Evolutionary conservation across 768 basidiomycete species (phyloP), one percentile per base, ranked within the genome.

Genomic region (Lactifluus piperatus): DNA sequence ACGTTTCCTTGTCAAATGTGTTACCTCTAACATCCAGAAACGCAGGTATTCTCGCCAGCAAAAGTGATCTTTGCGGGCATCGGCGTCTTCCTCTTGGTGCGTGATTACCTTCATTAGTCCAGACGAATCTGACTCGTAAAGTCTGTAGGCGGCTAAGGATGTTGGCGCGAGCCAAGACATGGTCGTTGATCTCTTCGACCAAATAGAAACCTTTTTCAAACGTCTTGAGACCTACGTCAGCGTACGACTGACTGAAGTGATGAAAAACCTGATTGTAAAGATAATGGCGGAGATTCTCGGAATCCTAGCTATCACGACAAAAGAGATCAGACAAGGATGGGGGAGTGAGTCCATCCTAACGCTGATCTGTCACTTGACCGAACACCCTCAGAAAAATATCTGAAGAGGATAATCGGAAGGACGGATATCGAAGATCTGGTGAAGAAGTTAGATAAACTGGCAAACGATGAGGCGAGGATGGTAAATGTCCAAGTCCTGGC

Each of bases 51-150:
- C 26, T 39, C 55, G 1, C 55, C 36, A 0, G 55, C 37, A 20
- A 56, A 29, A 5, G 13, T 56, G 22, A 41, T 56, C 18, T 56
- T 56, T 41, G 20, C 55, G 20, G 55, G 55, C 5, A 37, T 56
- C 13, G 36, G 47, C 20, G 7, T 56, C n/a, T 46, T 56, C 29
- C 46, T 56, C 8, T 5, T 29, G 0, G 55, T 56, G 29, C 9
- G 29, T 49, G 16, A 10, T 29, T 13, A 22, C 27, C 11, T 39
- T 20, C 3, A 29, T 22, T 30, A 2, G 4, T 13, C 8, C 14
- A 14, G n/a, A 10, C 9, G 18, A 16, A 20, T 49, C 27, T 56
- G 45, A 29, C 10, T 4, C 16, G 1, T 20, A 3, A 20, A 20
- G 3, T 13, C 10, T 41, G 3, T 13, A 56, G 55, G 55, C 55